Evolutionary conservation across 768 basidiomycete genomes (phyloP).

Genomic region (Russula compacta): DNA sequence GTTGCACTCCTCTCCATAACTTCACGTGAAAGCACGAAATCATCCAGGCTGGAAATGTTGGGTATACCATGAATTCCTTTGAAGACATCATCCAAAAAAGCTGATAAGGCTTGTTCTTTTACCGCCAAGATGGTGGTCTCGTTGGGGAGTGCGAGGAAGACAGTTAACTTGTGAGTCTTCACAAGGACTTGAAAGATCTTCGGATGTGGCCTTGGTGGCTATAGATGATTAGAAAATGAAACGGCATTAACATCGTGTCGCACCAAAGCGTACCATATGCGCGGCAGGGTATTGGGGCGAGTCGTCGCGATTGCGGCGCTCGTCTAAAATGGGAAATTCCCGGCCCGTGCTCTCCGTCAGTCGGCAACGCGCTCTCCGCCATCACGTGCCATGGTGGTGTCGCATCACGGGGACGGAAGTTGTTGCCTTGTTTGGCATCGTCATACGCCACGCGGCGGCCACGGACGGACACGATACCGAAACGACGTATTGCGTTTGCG

Average conservation of each 20-base stretch:
- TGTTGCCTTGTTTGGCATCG: not conserved
- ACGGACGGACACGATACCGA: not conserved
- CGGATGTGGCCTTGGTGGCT: slow-evolving; percentile 49
- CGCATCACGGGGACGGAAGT: slow-evolving; percentile 27
- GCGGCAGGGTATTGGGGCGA: not conserved
- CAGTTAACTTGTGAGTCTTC: slow-evolving; percentile 63
- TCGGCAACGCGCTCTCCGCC: slow-evolving; percentile 13
- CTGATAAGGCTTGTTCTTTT: slow-evolving; percentile 55
- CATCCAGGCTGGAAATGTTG: slow-evolving; percentile 28
- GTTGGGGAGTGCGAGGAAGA: slow-evolving; percentile 49
- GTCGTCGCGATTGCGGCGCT: slow-evolving; percentile 10
- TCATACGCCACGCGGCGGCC: not conserved
- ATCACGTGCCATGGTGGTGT: slow-evolving; percentile 25
- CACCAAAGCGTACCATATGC: slow-evolving; percentile 9
- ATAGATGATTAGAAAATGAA: not conserved
- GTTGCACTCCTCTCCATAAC: slow-evolving; percentile 45
- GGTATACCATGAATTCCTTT: slow-evolving; percentile 30
- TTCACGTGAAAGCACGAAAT: slow-evolving; percentile 58
- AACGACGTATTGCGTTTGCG: no score
- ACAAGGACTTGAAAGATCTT: slow-evolving; percentile 61
- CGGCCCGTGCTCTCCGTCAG: not conserved
- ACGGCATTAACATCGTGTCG: not conserved
- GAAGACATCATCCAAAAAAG: slow-evolving; percentile 43
- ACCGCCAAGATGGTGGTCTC: slow-evolving; percentile 46
- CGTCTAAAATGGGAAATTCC: not conserved